Base-by-base conservation (phyloP, 768 basidiomycete species). In the Pleurotus tuber-regium region DNA sequence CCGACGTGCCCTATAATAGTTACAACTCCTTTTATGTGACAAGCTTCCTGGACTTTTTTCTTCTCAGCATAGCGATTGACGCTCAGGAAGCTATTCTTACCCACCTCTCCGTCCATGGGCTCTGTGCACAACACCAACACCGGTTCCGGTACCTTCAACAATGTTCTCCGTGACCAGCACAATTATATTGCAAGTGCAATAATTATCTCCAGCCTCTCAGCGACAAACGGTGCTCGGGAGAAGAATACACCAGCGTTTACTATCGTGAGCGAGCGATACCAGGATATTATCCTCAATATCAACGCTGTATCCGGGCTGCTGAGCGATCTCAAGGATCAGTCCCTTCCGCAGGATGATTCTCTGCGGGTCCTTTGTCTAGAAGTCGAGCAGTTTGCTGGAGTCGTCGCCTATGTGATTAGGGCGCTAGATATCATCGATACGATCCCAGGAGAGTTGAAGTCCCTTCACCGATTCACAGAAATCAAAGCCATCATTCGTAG, bases 401-500 rank as follows among this genome's bases (percentile, higher is more conserved):
- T 18, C 10, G 9, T 42, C 4, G 41, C 18, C 8, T 19, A 5
- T 23, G 41, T 18, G 11, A 25, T 25, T 5, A 19, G 18, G 41
- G 41, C 41, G 10, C 41, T 42, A 7, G 41, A 42, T 25, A 42
- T 42, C 16, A 42, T 42, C 41, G 41, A 42, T 9, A 42, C 10
- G 6, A 19, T 42, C 2, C 41, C 41, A 4, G 21, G 41, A 23
- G 9, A 25, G 41, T 5, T 42, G 18, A 19, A 42, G 16, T 5
- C 1, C 18, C 41, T 42, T 10, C 18, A 16, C 5, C 23, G 16
- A 10, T 42, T 42, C 4, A 8, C 23, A 25, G 41, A 24, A 12
- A 25, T 42, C 21, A 7, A 19, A 11, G 8, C 2, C 8, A 8
- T 40, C 18, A 21, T 42, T 25, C 23, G 41, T 9, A 2, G 19